These are phyloP conservation scores for Corniculantispora saksenae DNA, from an alignment of 2,329 filamentous ascomycete genomes.

Conservation along the genomic window DNA sequence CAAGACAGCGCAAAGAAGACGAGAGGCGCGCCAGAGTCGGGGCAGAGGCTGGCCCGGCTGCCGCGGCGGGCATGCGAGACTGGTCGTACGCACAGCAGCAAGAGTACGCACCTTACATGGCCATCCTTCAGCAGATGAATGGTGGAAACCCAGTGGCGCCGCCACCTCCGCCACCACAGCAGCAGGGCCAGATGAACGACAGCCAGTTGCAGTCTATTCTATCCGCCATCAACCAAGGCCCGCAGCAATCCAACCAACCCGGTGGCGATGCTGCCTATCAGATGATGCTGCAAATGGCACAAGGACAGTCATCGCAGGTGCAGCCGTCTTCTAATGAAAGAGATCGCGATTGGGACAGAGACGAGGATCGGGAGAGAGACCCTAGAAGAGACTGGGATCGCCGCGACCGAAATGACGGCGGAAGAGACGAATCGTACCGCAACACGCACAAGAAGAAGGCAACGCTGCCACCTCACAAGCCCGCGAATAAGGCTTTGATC, in stretches of 20 bases:
- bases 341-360: conserved; percentile 31
- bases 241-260: conserved; percentile 26
- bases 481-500: conserved; percentile 57
- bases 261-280: conserved; percentile 27
- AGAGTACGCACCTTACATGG: conserved; percentile 45
- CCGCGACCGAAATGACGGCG: conserved; percentile 36
- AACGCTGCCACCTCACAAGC: conserved; percentile 43
- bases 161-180: conserved; percentile 25
- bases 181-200: conserved; percentile 36
- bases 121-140: conserved; percentile 42
- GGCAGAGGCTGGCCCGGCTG: conserved; percentile 33
- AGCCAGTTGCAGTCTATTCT: conserved; percentile 46
- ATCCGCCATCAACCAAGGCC: conserved; percentile 43
- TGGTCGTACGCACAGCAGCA: conserved; percentile 45
- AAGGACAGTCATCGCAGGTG: conserved; percentile 39
- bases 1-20: conserved; percentile 41
- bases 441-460: conserved; percentile 43
- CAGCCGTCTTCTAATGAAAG: conserved; percentile 27
- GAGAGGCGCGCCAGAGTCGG: conserved; percentile 38
- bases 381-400: conserved; percentile 31
- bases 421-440: conserved; percentile 34
- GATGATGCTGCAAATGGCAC: conserved; percentile 43
- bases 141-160: conserved; percentile 30
- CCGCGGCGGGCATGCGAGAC: conserved; percentile 40
- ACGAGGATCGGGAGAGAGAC: conserved; percentile 18